phyloP scores from a whole-genome alignment of 106 monocot species.

The Dendrobium nobile region DNA sequence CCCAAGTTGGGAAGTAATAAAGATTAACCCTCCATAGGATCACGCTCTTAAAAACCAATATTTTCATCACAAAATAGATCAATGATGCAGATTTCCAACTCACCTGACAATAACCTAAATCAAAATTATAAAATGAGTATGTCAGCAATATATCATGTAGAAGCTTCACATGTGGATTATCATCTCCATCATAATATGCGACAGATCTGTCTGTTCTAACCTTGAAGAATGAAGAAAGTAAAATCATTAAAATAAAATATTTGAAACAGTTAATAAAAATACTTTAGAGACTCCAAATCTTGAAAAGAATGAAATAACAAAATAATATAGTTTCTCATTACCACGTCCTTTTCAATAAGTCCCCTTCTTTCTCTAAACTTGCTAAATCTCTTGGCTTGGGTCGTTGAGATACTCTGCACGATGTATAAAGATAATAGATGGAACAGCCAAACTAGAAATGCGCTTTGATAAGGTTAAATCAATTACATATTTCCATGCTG shows the following conservation, averaged over 20 bases:
- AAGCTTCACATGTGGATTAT: constrained; percentile 63
- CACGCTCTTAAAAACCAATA: neutral
- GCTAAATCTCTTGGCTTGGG: constrained; percentile 88
- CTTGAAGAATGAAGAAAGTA: constrained; percentile 13
- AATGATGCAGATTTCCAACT: neutral
- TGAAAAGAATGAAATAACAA: neutral
- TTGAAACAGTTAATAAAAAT: neutral
- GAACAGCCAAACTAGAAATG: neutral
- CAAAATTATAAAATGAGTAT: constrained; percentile 93
- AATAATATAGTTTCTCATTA: constrained; percentile 14
- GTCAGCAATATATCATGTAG: constrained; percentile 80
- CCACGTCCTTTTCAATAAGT: constrained; percentile 97
- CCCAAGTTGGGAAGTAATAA: neutral
- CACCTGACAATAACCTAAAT: constrained; percentile 92
- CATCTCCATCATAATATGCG: constrained; percentile 80
- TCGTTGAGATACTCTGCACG: constrained; percentile 67
- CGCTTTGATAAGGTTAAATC: neutral
- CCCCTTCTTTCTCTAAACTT: constrained; percentile 89
- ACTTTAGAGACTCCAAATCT: neutral
- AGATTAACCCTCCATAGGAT: neutral
- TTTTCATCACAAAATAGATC: neutral
- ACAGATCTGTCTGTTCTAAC: constrained; percentile 82
- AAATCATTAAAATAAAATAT: neutral
- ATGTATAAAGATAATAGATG: neutral
- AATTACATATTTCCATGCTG: neutral